Evolutionary conservation across 805 yeast genomes (phyloP).

Genomic region (Kluyveromyces aestuarii): DNA sequence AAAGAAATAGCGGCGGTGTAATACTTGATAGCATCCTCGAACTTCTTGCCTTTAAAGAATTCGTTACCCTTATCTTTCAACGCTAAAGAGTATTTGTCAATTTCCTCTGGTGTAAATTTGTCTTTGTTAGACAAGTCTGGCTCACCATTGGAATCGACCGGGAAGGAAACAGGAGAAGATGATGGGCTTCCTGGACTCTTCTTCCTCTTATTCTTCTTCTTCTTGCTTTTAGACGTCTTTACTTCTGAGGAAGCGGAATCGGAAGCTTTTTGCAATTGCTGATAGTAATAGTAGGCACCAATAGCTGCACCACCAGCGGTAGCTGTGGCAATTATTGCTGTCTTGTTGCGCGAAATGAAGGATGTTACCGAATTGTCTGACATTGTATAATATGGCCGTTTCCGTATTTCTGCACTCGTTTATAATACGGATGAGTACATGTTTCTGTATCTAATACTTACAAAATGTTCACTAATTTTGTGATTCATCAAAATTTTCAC

Average conservation of each 20-base stretch:
- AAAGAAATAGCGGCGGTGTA: constrained; percentile 72
- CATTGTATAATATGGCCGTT: neutral
- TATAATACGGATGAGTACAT: too few relatives aligned
- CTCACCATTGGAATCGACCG: constrained; percentile 46
- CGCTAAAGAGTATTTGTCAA: constrained; percentile 56
- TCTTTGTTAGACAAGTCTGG: constrained; percentile 44
- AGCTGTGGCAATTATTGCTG: constrained; percentile 55
- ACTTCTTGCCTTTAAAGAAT: constrained; percentile 61
- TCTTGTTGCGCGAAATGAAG: constrained; percentile 38
- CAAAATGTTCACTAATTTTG: neutral
- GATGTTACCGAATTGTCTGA: constrained; percentile 19
- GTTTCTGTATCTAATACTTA: neutral
- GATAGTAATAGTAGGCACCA: constrained; percentile 47
- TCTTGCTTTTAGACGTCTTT: constrained; percentile 24
- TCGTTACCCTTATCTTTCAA: constrained; percentile 88
- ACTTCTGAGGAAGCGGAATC: constrained; percentile 13
- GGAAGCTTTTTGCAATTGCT: constrained; percentile 24
- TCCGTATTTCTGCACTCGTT: neutral
- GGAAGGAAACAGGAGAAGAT: constrained; percentile 31
- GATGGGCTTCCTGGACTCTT: constrained; percentile 27
- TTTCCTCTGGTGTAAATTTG: constrained; percentile 40
- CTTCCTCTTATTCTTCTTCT: constrained; percentile 31
- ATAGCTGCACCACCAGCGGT: constrained; percentile 57
- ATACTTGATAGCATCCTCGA: constrained; percentile 64
- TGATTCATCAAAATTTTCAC: neutral